Percentiles rank a stretch among this genome's conserved stretches.
phyloP scores from a whole-genome alignment of 2,329 filamentous ascomycete species.

The Phialophora macrospora region DNA sequence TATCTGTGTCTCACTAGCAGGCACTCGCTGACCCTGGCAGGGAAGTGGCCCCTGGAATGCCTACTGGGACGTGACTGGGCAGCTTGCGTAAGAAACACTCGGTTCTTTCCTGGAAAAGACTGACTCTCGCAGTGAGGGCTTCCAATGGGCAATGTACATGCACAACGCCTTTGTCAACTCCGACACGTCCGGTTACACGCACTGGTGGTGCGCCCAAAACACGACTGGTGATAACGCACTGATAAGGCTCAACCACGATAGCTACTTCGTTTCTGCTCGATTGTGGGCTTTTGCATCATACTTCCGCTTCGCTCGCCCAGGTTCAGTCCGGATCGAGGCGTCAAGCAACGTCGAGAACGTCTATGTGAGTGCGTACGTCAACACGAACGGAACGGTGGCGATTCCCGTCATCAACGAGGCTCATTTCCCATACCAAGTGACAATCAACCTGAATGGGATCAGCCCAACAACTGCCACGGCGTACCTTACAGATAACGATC shows the following conservation, averaged over 20 bases:
- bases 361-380: conserved; percentile 41
- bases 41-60: conserved; percentile 59
- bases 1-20: conserved; percentile 43
- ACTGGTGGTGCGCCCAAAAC: conserved; percentile 58
- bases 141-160: conserved; percentile 62
- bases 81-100: conserved; percentile 41
- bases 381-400: conserved; percentile 44
- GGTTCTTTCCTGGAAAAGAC: conserved; percentile 51
- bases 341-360: conserved; percentile 39
- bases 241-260: conserved; percentile 42
- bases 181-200: conserved; percentile 59
- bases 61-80: conserved; percentile 37
- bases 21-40: conserved; percentile 45
- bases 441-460: conserved; percentile 37
- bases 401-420: conserved; percentile 43
- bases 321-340: conserved; percentile 46
- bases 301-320: conserved; percentile 47
- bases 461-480: conserved; percentile 41
- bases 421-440: conserved; percentile 22
- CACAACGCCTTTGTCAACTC: conserved; percentile 56
- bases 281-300: conserved; percentile 53
- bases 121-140: conserved; percentile 57
- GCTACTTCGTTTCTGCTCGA: conserved; percentile 42
- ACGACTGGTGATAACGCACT: conserved; percentile 44
- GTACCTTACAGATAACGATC: conserved; percentile 48